Base-by-base conservation (phyloP, 2,329 filamentous ascomycete species). In the Pseudocercospora eumusae region DNA sequence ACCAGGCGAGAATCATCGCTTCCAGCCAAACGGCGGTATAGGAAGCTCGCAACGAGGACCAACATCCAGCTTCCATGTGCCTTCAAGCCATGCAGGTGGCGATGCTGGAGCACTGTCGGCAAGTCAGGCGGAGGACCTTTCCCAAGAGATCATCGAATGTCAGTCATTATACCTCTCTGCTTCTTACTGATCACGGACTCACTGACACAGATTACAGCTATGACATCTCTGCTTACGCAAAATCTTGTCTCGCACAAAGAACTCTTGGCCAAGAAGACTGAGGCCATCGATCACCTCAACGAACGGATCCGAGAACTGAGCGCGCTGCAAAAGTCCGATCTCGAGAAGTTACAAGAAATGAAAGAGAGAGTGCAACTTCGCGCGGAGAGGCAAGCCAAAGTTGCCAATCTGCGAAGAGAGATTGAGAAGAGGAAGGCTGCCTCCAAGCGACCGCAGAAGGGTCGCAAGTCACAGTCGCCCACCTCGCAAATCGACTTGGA, bases 251-350 rank as follows among this genome's bases (percentile, higher is more conserved):
- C 91, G 49, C 93, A 97, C 74, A 88, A 91, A 60, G 82, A 86
- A 54, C 91, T 93, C 74, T 86, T 96, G 66, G 89, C 88, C 69
- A 83, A 88, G 49, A 96, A 96, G 74, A 93, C 97, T 78, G 83
- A 88, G 55, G 84, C 88, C 28, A 88, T 98, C 58, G 92, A 97
- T 73, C 83, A 87, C 15, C 86, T 96, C 36, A 93, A 97, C 75
- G 81, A 85, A 45, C 88, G 89, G 25, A 88, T 99, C 56, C 89
- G 92, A 54, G 88, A 91, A 60, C 88, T 91, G 1, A 95, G 92
- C 1, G 84, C 88, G 20, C 86, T 90, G 64, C 85, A 96, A 31
- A 88, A 89, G 67, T 89, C 92, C 59, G 89, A 93, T 59, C 87
- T 91, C 59, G 87, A 88, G 60, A 85, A 83, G 21, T 79, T 96